A percentile compares a stretch with the other conserved stretches of the same genome.
phyloP scores from a whole-genome alignment of 2,329 filamentous ascomycete species.

The Penicillium griseofulvum region DNA sequence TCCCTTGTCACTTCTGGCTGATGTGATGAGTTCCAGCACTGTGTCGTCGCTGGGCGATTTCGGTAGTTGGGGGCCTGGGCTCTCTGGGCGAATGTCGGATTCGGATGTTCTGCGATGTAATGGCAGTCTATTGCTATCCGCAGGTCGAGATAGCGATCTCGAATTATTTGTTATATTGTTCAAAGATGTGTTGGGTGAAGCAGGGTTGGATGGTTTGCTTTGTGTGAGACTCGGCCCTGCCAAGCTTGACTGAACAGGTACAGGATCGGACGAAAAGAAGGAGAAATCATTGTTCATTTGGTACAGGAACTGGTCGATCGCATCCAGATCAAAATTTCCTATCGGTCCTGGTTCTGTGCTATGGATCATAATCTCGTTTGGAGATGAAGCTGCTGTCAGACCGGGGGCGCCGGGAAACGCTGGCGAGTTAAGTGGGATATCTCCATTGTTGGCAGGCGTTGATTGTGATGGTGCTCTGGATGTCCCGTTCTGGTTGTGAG shows the following conservation, averaged over 20 bases:
- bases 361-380: not conserved
- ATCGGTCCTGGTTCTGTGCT: not conserved
- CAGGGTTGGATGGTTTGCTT: not conserved
- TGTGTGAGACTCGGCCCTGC: rapidly evolving
- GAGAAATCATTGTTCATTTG: not conserved
- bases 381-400: not conserved
- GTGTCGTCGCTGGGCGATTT: not conserved
- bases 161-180: not conserved
- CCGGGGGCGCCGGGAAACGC: not conserved
- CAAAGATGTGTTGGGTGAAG: too few relatives aligned
- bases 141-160: not conserved
- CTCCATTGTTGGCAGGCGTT: not conserved
- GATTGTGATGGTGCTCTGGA: not conserved
- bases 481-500: not conserved
- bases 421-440: not conserved
- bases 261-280: too few relatives aligned
- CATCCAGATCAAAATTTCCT: not conserved
- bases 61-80: not conserved
- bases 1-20: not conserved
- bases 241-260: not conserved
- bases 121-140: not conserved
- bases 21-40: not conserved
- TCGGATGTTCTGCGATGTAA: not conserved
- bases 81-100: not conserved
- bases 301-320: not conserved